Base-by-base conservation (phyloP, 2,329 filamentous ascomycete genomes). In the Verticillium albo-atrum region DNA sequence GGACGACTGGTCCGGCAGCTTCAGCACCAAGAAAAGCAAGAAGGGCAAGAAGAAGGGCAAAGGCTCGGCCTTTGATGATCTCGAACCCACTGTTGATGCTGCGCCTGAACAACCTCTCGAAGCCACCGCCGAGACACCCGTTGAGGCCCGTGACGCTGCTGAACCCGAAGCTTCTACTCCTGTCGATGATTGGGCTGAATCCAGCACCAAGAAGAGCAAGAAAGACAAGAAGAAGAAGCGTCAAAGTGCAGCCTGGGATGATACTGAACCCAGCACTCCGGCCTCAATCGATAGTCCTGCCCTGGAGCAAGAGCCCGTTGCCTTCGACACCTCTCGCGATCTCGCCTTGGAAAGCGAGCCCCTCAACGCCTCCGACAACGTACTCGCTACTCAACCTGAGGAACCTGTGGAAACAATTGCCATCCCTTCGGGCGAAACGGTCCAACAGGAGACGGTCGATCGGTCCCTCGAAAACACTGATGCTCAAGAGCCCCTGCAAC, bases 41-140 rank as follows among this genome's bases (percentile, higher is more conserved):
- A 74, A 73, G 61, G 64, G 66, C 42, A 72, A 72, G 63, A 71
- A 70, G 61, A 70, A 72, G 61, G 63, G 66, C 58, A 66, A 32
- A 14, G 14, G 30, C 30, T 32, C 30, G 9, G 30, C 6, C 14
- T 32, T 12, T 4, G 37, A 47, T 47, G 37, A 47, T 7, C 37
- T 17, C 6, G 30, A 32, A 14, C 30, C 6, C 14, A 6, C 34
- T 20, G 15, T 37, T 15, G 34, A 37, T 2, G 12, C 12, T 14
- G 34, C 17, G 12, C n/a, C 32, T 27, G 52, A 54, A 10, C n/a
- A 37, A 12, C 17, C 52, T 20, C 32, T 30, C 20, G 50, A 57
- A 35, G 52, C 56, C 26, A 26, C 14, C 20, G 25, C 17, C 27
- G 58, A 59, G 6, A 17, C 17, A 12, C 34, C 34, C 6, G 34